Base-by-base conservation (phyloP, 768 basidiomycete species). In the Lentinula aciculospora region DNA sequence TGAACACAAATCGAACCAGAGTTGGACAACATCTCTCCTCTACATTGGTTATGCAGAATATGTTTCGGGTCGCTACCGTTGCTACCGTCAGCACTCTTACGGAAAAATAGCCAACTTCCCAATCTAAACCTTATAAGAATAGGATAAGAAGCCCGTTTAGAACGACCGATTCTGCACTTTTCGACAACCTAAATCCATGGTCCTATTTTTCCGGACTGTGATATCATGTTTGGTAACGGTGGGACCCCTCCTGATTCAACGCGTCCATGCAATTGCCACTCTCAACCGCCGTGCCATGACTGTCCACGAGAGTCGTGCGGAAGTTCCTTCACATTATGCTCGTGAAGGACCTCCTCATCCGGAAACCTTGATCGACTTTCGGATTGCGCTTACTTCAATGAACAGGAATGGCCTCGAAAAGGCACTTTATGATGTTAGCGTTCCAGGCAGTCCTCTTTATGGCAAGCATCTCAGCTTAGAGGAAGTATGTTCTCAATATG, bases 341-440 rank as follows among this genome's bases (percentile, higher is more conserved):
- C 39, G 50, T 34, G 58, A 45, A 44, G 64, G 67, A 2, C 19
- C 64, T 23, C 66, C 69, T 19, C 45, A 61, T 32, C 42, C 64
- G 7, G 58, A 64, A 25, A 60, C 56, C 4, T 23, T 56, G 25
- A 62, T 74, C 29, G 59, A 64, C 28, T 62, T 74, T n/a, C 69
- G 68, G 44, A 68, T 74, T 46, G 71, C 66, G 17, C 65, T 74
- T 46, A 61, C 60, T 9, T 67, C 68, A 51, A 62, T 60, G 44
- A 53, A 72, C 60, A 60, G 62, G 12, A 53, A 49, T 10, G 73
- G 69, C 1, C 64, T 74, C 15, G 66, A 69, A 58, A 63, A 61
- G 21, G 65, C 66, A 10, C 60, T 74, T 3, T 64, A 67, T 47
- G 68, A 66, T 45, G 70, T 71, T 51, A 70, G 68, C 47, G 65